These are phyloP conservation scores for Mucor ambiguus DNA, from an alignment of 371 early-diverging fungal species.

Conservation along the genomic window DNA sequence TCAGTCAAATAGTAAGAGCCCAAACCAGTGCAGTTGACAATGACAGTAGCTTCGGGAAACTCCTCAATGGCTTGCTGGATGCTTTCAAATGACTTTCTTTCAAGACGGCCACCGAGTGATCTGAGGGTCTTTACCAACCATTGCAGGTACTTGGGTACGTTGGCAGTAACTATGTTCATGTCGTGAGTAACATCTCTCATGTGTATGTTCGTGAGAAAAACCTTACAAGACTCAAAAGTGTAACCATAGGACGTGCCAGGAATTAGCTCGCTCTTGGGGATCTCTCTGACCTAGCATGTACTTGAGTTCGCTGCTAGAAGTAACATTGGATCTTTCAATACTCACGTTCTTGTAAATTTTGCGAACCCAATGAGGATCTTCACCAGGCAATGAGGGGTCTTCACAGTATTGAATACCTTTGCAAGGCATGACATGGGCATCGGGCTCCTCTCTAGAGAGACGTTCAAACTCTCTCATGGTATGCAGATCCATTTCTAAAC, in stretches of 20 bases:
- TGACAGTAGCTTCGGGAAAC: constrained; percentile 44
- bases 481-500: constrained; percentile 38
- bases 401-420: constrained; percentile 30
- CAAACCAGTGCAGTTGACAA: constrained; percentile 81
- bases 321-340: not conserved
- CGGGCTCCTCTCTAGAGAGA: constrained; percentile 35
- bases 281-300: constrained; percentile 21
- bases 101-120: constrained; percentile 57
- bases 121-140: constrained; percentile 63
- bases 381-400: constrained; percentile 19
- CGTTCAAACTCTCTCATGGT: constrained; percentile 38
- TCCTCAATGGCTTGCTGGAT: constrained; percentile 54
- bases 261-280: constrained; percentile 29
- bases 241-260: constrained; percentile 27
- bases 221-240: constrained; percentile 38
- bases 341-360: constrained; percentile 37
- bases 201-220: constrained; percentile 6
- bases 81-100: constrained; percentile 48
- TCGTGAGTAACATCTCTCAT: not conserved
- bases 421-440: constrained; percentile 37
- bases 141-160: constrained; percentile 59
- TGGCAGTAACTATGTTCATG: constrained; percentile 26
- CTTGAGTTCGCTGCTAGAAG: not conserved
- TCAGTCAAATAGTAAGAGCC: constrained; percentile 66
- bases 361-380: constrained; percentile 38